A percentile compares a stretch with the other conserved stretches of the same genome.
phyloP scores from a whole-genome alignment of 2,329 filamentous ascomycete genomes.

The Curvularia verruculosa region DNA sequence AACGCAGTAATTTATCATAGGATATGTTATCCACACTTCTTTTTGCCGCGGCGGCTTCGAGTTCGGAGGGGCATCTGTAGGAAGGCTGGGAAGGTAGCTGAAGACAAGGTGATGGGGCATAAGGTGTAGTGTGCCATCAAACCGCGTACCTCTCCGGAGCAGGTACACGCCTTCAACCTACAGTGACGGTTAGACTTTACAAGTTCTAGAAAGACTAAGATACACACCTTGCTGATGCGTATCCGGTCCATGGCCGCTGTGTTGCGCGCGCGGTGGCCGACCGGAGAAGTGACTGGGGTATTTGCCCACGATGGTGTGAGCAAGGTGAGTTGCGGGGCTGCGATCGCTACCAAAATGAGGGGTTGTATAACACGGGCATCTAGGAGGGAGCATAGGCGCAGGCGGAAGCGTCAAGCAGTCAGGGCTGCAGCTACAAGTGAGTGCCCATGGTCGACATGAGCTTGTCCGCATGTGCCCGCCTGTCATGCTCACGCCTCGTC shows the following conservation, averaged over 20 bases:
- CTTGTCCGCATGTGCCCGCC: conserved; percentile 30
- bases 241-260: conserved; percentile 52
- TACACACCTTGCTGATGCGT: conserved; percentile 53
- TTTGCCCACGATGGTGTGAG: conserved; percentile 1
- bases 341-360: conserved; percentile 7
- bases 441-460: conserved; percentile 22
- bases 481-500: conserved; percentile 29
- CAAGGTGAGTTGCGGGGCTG: conserved; percentile 4
- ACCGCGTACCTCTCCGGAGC: conserved; percentile 61
- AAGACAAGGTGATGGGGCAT: conserved; percentile 70
- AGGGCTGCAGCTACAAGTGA: conserved; percentile 8
- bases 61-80: conserved; percentile 43
- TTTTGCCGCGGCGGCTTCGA: conserved; percentile 58
- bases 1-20: conserved; percentile 82
- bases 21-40: conserved; percentile 93
- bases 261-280: conserved; percentile 6
- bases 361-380: conserved; percentile 10
- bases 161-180: conserved; percentile 68
- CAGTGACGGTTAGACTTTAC: not conserved
- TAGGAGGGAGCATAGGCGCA: conserved; percentile 2
- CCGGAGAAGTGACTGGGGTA: conserved; percentile 7
- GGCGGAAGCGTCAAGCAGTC: conserved; percentile 10
- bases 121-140: conserved; percentile 66
- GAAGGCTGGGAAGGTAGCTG: conserved; percentile 58
- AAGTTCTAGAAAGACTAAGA: not conserved